Evolutionary conservation across 345 rosid species (phyloP).

Genomic region (Boechera divaricarpa): DNA sequence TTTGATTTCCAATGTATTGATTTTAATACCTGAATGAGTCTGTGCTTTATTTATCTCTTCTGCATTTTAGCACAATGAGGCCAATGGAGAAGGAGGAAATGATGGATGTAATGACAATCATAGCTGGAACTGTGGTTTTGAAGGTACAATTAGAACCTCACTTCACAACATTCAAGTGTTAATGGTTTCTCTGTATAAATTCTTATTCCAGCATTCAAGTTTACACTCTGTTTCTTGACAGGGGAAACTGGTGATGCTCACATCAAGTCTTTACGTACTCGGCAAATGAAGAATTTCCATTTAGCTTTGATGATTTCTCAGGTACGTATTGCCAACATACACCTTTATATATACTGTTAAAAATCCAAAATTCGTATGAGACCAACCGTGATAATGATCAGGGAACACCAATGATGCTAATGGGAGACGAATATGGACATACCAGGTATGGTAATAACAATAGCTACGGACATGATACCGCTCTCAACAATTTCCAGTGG

Average conservation of each 20-base stretch:
- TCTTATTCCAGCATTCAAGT: conserved; percentile 11
- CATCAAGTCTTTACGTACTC: conserved; percentile 69
- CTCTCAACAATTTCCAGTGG: conserved; percentile 90
- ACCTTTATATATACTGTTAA: background rate
- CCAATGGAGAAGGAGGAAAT: conserved; percentile 96
- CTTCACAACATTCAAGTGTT: background rate
- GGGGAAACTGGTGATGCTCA: conserved; percentile 75
- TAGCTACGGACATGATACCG: conserved; percentile 89
- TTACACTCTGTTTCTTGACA: conserved; percentile 45
- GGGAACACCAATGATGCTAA: conserved; percentile 96
- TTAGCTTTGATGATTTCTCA: conserved; percentile 88
- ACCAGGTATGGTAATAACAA: conserved; percentile 92
- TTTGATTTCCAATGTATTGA: conserved; percentile 25
- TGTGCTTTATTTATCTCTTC: conserved; percentile 15
- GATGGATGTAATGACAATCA: conserved; percentile 93
- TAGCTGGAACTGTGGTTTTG: conserved; percentile 98
- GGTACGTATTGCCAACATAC: conserved; percentile 50
- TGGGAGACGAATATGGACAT: conserved; percentile 98
- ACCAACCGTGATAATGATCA: conserved; percentile 38
- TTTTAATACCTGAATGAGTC: conserved; percentile 15
- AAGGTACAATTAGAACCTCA: conserved; percentile 56
- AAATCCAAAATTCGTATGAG: conserved; percentile 8
- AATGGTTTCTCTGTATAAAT: background rate
- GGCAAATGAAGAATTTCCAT: conserved; percentile 96
- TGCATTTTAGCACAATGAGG: conserved; percentile 84